A percentile compares a stretch with the other conserved stretches of the same genome.
phyloP scores from a whole-genome alignment of 805 yeast genomes.

The Yamadazyma akitaensis region DNA sequence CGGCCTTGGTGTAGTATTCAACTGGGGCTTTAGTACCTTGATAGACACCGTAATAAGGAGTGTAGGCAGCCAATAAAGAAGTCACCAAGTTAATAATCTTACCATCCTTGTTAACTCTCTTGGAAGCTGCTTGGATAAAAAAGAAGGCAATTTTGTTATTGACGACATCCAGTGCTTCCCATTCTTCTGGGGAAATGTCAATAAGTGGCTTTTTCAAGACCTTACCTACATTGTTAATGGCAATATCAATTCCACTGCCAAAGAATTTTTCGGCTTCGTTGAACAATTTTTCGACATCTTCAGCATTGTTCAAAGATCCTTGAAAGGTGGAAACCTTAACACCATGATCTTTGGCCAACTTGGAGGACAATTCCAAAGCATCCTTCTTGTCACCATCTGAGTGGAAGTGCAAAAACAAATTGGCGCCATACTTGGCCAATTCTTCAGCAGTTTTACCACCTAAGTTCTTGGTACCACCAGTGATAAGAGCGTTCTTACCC shows the following conservation, averaged over 20 bases:
- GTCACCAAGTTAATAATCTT: conserved; percentile 57
- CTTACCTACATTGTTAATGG: conserved; percentile 66
- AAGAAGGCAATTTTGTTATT: conserved; percentile 62
- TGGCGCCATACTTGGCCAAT: conserved; percentile 53
- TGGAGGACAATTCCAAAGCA: conserved; percentile 28
- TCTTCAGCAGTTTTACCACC: conserved; percentile 53
- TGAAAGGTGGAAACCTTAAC: conserved; percentile 42
- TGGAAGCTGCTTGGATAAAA: conserved; percentile 56
- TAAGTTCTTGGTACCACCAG: conserved; percentile 63
- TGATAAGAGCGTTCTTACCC: conserved; percentile 52
- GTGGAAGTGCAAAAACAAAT: conserved; percentile 55
- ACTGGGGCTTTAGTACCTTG: conserved; percentile 60
- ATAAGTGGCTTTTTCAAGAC: conserved; percentile 59
- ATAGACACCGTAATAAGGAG: conserved; percentile 48
- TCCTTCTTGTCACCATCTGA: conserved; percentile 41
- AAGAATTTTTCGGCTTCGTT: conserved; percentile 40
- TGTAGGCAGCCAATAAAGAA: conserved; percentile 63
- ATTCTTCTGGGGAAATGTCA: conserved; percentile 54
- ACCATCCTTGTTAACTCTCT: conserved; percentile 49
- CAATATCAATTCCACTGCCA: conserved; percentile 52
- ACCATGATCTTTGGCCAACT: conserved; percentile 26
- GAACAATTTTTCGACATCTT: conserved; percentile 44
- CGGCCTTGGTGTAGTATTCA: conserved; percentile 49
- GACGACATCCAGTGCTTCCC: conserved; percentile 48
- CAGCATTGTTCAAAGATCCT: conserved; percentile 42